phyloP scores from a whole-genome alignment of 148 eudicot genomes.

The Rhododendron molle region DNA sequence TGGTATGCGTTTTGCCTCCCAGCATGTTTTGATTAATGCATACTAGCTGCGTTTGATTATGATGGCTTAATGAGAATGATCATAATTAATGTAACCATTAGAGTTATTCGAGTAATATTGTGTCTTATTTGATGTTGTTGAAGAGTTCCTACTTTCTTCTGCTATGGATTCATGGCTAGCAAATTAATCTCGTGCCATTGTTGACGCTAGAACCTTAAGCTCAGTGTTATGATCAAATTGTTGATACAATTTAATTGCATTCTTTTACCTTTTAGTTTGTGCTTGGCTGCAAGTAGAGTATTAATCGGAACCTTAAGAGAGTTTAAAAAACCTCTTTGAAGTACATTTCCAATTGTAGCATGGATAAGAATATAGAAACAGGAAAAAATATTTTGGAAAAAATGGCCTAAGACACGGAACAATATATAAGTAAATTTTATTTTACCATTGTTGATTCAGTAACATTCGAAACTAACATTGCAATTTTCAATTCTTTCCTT shows the following conservation, averaged over 20 bases:
- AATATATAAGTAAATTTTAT: no score
- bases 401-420: neutral
- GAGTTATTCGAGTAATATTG: neutral
- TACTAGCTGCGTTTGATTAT: neutral
- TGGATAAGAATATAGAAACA: neutral
- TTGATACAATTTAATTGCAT: neutral
- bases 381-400: neutral
- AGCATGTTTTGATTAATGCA: neutral
- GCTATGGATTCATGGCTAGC: neutral
- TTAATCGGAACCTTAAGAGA: neutral
- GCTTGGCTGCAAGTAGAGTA: neutral
- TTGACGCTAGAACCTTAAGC: neutral
- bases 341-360: no score
- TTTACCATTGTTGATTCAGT: neutral
- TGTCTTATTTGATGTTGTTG: neutral
- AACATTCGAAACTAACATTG: neutral
- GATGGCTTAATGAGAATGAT: neutral
- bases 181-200: neutral
- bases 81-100: neutral
- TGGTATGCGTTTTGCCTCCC: conserved; percentile 42
- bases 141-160: neutral
- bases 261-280: neutral
- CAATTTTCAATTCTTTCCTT: neutral
- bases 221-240: neutral
- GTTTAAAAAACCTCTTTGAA: neutral